phyloP scores from a whole-genome alignment of 2,329 filamentous ascomycete genomes.

The Plenodomus tracheiphilus region DNA sequence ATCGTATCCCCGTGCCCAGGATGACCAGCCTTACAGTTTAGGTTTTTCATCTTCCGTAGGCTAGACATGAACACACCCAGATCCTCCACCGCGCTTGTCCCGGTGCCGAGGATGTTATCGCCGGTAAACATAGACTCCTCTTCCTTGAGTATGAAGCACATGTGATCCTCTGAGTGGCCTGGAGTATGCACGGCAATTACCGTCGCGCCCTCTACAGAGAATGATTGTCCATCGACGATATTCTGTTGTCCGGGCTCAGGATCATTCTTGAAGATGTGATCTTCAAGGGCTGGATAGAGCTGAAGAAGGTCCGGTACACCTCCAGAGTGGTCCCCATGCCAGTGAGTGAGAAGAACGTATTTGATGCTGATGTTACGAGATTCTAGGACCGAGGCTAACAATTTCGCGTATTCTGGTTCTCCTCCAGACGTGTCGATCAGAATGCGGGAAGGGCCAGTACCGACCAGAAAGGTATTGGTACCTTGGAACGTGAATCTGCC shows the following conservation, averaged over 20 bases:
- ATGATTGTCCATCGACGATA: conserved; percentile 45
- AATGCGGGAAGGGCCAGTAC: conserved; percentile 64
- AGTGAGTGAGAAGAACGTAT: conserved; percentile 50
- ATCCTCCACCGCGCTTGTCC: conserved; percentile 47
- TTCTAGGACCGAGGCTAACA: conserved; percentile 41
- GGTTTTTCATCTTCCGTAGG: conserved; percentile 39
- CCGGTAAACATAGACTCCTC: conserved; percentile 46
- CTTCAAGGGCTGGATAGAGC: conserved; percentile 30
- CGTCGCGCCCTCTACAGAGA: conserved; percentile 47
- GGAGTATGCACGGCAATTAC: conserved; percentile 42
- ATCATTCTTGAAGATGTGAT: conserved; percentile 44
- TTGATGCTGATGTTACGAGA: conserved; percentile 20
- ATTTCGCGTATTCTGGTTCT: conserved; percentile 36
- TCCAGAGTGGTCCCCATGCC: conserved; percentile 51
- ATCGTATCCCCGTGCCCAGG: conserved; percentile 52
- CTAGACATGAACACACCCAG: conserved; percentile 44
- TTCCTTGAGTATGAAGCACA: conserved; percentile 42
- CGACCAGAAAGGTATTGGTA: conserved; percentile 4
- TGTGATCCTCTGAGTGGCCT: conserved; percentile 41
- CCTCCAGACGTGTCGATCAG: conserved; percentile 72
- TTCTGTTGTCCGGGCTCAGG: conserved; percentile 34
- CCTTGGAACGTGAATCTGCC: conserved; percentile 42
- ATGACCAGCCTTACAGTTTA: conserved; percentile 48
- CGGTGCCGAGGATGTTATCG: conserved; percentile 46
- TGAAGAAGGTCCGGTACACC: conserved; percentile 47